Percentiles rank a stretch among this genome's conserved stretches.
These are phyloP conservation scores for Chrysanthemum lavandulifolium DNA, from an alignment of 129 eudicot genomes.

Conservation along the genomic window DNA sequence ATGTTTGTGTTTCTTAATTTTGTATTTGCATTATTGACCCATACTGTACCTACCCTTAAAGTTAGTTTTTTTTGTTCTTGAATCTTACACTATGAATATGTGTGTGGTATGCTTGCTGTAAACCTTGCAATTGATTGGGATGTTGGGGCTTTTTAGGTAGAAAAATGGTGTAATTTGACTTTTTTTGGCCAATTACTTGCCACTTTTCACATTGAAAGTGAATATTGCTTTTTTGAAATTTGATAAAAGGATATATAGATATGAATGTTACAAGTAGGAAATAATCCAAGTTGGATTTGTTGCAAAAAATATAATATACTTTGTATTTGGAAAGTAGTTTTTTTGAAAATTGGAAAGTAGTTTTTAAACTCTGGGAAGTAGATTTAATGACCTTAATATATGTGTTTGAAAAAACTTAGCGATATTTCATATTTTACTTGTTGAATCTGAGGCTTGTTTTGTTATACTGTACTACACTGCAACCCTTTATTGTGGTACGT, in stretches of 20 bases:
- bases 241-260: neutral
- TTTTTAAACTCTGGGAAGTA: too few species aligned
- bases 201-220: neutral
- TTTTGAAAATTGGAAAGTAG: too few species aligned
- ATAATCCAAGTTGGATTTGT: slow-evolving; percentile 10
- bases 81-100: neutral
- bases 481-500: neutral
- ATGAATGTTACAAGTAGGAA: neutral
- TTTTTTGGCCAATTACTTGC: neutral
- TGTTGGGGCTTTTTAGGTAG: neutral
- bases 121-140: too few species aligned
- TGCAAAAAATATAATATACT: neutral
- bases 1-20: slow-evolving; percentile 5
- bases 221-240: neutral
- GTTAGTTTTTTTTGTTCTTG: neutral
- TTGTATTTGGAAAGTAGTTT: slow-evolving; percentile 15
- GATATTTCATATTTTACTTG: slow-evolving; percentile 7
- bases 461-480: slow-evolving; percentile 20
- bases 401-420: slow-evolving; percentile 5
- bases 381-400: slow-evolving; percentile 16
- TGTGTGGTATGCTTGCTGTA: slow-evolving; percentile 2
- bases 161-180: neutral
- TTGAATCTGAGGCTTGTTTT: slow-evolving; percentile 8
- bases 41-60: slow-evolving; percentile 16
- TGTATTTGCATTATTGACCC: slow-evolving; percentile 8